phyloP scores from a whole-genome alignment of 306 rosid species.

The Coriaria nepalensis region DNA sequence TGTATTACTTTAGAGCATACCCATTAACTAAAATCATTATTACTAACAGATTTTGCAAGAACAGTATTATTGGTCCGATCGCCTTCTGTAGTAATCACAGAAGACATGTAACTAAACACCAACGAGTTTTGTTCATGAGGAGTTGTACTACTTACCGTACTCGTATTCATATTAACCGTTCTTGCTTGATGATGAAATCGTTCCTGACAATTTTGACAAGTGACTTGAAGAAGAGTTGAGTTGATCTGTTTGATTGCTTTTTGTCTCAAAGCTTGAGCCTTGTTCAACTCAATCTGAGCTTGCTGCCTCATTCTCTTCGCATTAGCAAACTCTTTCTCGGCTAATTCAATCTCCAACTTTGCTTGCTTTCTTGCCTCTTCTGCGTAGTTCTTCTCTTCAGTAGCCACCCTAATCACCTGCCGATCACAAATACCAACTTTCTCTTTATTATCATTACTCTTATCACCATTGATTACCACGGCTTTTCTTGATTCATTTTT shows the following conservation, averaged over 20 bases:
- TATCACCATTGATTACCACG: constrained; percentile 25
- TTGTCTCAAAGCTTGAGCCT: constrained; percentile 56
- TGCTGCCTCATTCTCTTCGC: constrained; percentile 80
- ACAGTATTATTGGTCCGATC: constrained; percentile 17
- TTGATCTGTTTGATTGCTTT: constrained; percentile 63
- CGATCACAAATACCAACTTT: not conserved
- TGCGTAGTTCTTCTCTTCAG: constrained; percentile 63
- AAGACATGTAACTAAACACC: constrained; percentile 51
- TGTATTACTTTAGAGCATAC: no score
- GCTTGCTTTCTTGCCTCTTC: constrained; percentile 84
- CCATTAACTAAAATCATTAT: not conserved
- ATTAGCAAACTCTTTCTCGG: constrained; percentile 67
- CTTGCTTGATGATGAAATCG: constrained; percentile 29
- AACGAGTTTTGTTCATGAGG: constrained; percentile 31
- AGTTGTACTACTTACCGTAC: not conserved
- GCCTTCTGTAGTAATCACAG: constrained; percentile 47
- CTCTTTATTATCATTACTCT: constrained; percentile 3
- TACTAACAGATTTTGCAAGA: constrained; percentile 9
- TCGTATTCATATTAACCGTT: not conserved
- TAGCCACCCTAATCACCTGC: constrained; percentile 41
- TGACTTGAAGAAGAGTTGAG: constrained; percentile 76
- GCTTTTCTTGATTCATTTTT: constrained; percentile 19
- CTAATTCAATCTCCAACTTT: constrained; percentile 57
- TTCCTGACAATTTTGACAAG: constrained; percentile 77
- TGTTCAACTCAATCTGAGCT: constrained; percentile 67